phyloP scores from a whole-genome alignment of 805 yeast species.

The Candida tallmaniae region DNA sequence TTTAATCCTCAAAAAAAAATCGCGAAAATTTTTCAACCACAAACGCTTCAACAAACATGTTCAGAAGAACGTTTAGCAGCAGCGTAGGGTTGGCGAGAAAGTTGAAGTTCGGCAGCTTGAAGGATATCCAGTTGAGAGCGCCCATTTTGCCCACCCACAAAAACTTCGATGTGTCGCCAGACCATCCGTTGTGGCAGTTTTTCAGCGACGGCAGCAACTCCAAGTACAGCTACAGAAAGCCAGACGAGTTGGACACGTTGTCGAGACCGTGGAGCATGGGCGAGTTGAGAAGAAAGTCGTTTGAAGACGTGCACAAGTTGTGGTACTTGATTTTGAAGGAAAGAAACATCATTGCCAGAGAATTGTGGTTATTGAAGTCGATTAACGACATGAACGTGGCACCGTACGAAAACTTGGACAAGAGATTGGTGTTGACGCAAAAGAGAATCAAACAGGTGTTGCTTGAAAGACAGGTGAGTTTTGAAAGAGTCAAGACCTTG shows the following conservation, averaged over 20 bases:
- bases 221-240: constrained; percentile 50
- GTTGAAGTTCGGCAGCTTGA: constrained; percentile 17
- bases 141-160: constrained; percentile 83
- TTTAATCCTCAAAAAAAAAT: no score
- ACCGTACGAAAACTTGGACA: constrained; percentile 38
- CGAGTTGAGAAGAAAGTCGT: constrained; percentile 85
- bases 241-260: constrained; percentile 45
- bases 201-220: constrained; percentile 53
- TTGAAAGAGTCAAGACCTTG: constrained; percentile 52
- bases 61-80: background rate
- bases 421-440: constrained; percentile 31
- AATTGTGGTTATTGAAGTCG: constrained; percentile 52
- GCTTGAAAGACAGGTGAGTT: constrained; percentile 77
- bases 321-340: constrained; percentile 89
- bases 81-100: constrained; percentile 17
- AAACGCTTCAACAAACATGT: no score
- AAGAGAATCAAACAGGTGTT: constrained; percentile 77
- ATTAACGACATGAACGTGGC: constrained; percentile 22
- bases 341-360: constrained; percentile 74
- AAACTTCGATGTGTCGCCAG: constrained; percentile 68
- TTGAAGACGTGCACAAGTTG: constrained; percentile 84
- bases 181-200: constrained; percentile 95
- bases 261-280: constrained; percentile 85
- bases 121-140: constrained; percentile 54
- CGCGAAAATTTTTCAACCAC: constrained; percentile 6